A percentile compares a stretch with the other conserved stretches of the same genome.
Conservation (phyloP, 306 rosid genomes). For the Canavalia gladiata region DNA sequence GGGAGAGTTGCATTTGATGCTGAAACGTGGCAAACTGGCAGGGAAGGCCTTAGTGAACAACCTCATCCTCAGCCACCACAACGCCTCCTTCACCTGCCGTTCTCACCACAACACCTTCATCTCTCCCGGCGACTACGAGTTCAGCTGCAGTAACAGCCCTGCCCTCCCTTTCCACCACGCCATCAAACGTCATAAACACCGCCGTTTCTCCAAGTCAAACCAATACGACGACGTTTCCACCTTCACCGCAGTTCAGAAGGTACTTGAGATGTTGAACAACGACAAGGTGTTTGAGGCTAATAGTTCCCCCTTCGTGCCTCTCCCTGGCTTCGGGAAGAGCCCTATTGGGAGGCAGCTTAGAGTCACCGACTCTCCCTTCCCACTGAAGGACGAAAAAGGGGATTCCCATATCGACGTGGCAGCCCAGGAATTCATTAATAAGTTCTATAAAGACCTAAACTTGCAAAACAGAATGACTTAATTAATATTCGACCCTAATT, state of each 20-base stretch:
- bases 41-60: constrained; percentile 67
- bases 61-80: constrained; percentile 60
- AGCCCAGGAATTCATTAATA: constrained; percentile 84
- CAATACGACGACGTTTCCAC: constrained; percentile 66
- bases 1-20: constrained; percentile 61
- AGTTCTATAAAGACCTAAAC: constrained; percentile 71
- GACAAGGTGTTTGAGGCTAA: constrained; percentile 37
- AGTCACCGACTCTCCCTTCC: constrained; percentile 90
- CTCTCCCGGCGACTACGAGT: constrained; percentile 80
- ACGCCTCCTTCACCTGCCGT: constrained; percentile 69
- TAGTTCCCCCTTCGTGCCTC: constrained; percentile 64
- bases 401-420: constrained; percentile 73
- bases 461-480: constrained; percentile 52
- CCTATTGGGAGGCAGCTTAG: constrained; percentile 77
- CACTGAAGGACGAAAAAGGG: constrained; percentile 69
- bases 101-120: constrained; percentile 60
- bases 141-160: constrained; percentile 97
- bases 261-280: constrained; percentile 66
- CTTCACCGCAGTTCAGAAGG: constrained; percentile 64
- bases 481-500: no score
- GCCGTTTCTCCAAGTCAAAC: constrained; percentile 47
- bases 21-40: constrained; percentile 78
- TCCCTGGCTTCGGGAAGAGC: constrained; percentile 86
- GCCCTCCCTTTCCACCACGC: constrained; percentile 48
- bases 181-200: constrained; percentile 48